Evolutionary conservation across 2,329 filamentous ascomycete species (phyloP), one percentile per base, ranked within the genome.

Genomic region (Tricladium varicosporioides): DNA sequence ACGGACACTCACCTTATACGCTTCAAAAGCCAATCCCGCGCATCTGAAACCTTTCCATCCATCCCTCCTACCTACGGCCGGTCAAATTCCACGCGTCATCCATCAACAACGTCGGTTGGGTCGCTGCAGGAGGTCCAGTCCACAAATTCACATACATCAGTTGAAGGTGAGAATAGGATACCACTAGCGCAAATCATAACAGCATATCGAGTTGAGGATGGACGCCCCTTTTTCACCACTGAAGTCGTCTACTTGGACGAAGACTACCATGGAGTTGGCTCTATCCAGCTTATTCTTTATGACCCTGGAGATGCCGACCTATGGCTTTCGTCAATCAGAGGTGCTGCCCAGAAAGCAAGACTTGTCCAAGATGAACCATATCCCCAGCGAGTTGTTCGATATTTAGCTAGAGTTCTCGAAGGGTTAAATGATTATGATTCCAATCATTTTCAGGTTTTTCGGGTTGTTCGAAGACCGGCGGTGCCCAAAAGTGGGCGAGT

Each of bases 221-320:
- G 84, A 15, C 78, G 83, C 51, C 83, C 85, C 1, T 85, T 84
- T 61, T 85, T 86, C 64, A 84, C 82, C 16, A 79, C 88, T 40
- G 86, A 89, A 65, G 78, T 90, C 8, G 84, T 84, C 53, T 86
- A 86, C 66, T 70, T 89, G 54, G 86, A 90, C 64, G 86, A 89
- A 59, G 80, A 85, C 43, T 78, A 78, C 8, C 78, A 82, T 60
- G 80, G 84, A 58, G 78, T 82, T 11, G 82, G 83, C 2, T 80
- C 82, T 14, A 80, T 88, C 69, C 84, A 84, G 44, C 76, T 89
- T 59, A 85, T 88, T 65, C 80, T 87, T 42, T 76, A 78, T 54
- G 84, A 86, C 61, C 80, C 81, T 4, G 79, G 85, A 56, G 86
- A 90, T 56, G 80, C 86, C 60, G 81, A 86, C 63, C 69, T 80